A percentile compares a stretch with the other conserved stretches of the same genome.
Conservation (phyloP, 441 rosid genomes). For the Rhodomyrtus psidioides region DNA sequence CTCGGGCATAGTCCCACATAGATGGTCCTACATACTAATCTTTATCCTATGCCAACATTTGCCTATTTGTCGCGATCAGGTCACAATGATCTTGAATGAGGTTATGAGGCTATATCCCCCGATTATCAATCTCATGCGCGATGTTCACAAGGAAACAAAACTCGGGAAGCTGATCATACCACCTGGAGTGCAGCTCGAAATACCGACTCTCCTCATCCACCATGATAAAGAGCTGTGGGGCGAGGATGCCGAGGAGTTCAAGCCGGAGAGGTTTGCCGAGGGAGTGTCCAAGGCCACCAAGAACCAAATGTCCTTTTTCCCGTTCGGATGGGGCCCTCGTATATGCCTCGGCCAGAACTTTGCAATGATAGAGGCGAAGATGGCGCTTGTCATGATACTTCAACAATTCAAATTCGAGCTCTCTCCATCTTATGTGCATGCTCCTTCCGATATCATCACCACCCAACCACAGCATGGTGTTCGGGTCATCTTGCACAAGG, state of each 20-base stretch:
- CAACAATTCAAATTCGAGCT: background rate
- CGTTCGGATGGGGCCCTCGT: slow-evolving; percentile 8
- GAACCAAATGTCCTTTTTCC: slow-evolving; percentile 1
- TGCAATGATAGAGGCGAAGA: slow-evolving; percentile 7
- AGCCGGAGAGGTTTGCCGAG: background rate
- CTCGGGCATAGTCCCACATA: background rate
- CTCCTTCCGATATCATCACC: background rate
- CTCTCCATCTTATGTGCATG: slow-evolving; percentile 7
- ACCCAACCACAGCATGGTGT: slow-evolving; percentile 6
- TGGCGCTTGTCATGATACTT: slow-evolving; percentile 1
- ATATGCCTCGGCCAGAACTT: slow-evolving; percentile 5
- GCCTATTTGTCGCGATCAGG: background rate
- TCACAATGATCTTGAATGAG: background rate
- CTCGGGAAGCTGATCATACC: background rate
- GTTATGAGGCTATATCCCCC: background rate
- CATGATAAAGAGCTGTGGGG: background rate
- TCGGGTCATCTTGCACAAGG: slow-evolving; percentile 5
- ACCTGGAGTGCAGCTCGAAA: background rate
- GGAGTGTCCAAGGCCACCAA: slow-evolving; percentile 5
- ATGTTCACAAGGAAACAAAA: background rate
- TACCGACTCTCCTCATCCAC: background rate
- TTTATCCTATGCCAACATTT: background rate
- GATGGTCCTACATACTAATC: background rate
- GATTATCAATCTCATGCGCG: background rate
- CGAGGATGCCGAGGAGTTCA: background rate